These are phyloP conservation scores for Lizanozyma gosingica DNA, from an alignment of 1,139 yeast genomes.

Conservation along the genomic window DNA sequence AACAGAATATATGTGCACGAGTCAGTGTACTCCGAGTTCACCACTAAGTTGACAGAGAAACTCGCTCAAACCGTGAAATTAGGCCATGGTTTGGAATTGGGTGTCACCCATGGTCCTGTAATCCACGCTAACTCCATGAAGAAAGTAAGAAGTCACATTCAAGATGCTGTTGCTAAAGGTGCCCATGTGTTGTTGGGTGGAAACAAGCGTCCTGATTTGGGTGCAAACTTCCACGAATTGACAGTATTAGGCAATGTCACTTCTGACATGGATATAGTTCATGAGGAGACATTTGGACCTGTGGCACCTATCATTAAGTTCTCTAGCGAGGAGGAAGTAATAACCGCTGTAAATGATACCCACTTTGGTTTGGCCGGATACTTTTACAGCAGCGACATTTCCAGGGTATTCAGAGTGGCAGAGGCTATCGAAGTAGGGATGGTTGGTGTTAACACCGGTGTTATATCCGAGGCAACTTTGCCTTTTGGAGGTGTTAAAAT, in stretches of 20 bases:
- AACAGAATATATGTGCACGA: constrained; percentile 75
- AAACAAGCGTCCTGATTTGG: constrained; percentile 30
- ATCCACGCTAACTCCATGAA: constrained; percentile 31
- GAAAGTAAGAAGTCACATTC: constrained; percentile 31
- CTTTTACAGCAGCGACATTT: constrained; percentile 29
- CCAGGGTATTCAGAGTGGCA: constrained; percentile 30
- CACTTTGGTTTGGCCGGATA: constrained; percentile 39
- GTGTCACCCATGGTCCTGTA: constrained; percentile 38
- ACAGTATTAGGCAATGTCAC: constrained; percentile 33
- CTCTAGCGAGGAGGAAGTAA: constrained; percentile 30
- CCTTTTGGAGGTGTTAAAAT: constrained; percentile 44
- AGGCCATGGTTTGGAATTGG: constrained; percentile 36
- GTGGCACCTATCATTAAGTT: constrained; percentile 35
- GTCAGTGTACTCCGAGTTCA: constrained; percentile 52
- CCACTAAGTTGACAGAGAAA: constrained; percentile 23
- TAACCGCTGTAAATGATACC: constrained; percentile 29
- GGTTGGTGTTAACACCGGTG: constrained; percentile 39
- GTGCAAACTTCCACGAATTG: constrained; percentile 32
- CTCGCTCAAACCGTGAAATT: constrained; percentile 24
- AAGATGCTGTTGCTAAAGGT: constrained; percentile 35
- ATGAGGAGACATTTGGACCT: constrained; percentile 42
- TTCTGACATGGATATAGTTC: constrained; percentile 28
- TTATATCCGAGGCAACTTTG: constrained; percentile 37
- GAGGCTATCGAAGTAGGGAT: constrained; percentile 37
- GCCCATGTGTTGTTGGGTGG: constrained; percentile 34